A percentile compares a stretch with the other conserved stretches of the same genome.
phyloP scores from a whole-genome alignment of 805 yeast species.

The Candida boleticola region DNA sequence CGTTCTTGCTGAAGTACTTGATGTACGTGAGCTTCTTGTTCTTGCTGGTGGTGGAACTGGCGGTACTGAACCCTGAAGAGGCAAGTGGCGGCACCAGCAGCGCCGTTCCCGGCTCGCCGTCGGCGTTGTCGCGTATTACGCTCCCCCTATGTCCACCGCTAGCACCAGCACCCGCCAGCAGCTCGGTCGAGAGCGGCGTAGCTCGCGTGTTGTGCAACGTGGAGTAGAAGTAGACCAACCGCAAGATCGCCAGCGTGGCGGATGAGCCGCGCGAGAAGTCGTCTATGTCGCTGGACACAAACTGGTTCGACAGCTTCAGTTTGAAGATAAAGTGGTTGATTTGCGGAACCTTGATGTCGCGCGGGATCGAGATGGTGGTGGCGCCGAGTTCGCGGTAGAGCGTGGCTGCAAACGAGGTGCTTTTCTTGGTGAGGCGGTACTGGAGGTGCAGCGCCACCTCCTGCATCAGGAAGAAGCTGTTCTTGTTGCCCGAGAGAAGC shows the following conservation, averaged over 20 bases:
- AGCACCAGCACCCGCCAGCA: neutral
- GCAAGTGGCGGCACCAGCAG: conserved; percentile 7
- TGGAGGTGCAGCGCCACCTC: conserved; percentile 55
- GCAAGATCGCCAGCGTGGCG: conserved; percentile 23
- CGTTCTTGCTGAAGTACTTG: conserved; percentile 32
- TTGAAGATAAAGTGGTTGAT: conserved; percentile 82
- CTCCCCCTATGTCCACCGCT: neutral
- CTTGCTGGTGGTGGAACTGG: conserved; percentile 22
- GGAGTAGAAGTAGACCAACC: conserved; percentile 38
- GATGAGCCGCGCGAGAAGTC: conserved; percentile 17
- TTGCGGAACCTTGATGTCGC: conserved; percentile 29
- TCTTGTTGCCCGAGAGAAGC: conserved; percentile 66
- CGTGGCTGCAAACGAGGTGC: conserved; percentile 17
- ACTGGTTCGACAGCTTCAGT: conserved; percentile 66
- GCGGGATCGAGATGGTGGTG: conserved; percentile 16
- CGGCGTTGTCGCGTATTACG: neutral
- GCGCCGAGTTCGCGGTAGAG: conserved; percentile 23
- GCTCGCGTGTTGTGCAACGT: conserved; percentile 25
- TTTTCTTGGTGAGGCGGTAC: conserved; percentile 18
- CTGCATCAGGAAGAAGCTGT: conserved; percentile 75
- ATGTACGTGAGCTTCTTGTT: conserved; percentile 47
- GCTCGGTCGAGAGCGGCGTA: conserved; percentile 8
- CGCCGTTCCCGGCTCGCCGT: neutral
- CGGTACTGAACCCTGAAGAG: conserved; percentile 14
- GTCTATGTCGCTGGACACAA: conserved; percentile 42